Percentiles rank a stretch among this genome's conserved stretches.
Conservation (phyloP, 768 basidiomycete species). For the Tulasnella sp. region DNA sequence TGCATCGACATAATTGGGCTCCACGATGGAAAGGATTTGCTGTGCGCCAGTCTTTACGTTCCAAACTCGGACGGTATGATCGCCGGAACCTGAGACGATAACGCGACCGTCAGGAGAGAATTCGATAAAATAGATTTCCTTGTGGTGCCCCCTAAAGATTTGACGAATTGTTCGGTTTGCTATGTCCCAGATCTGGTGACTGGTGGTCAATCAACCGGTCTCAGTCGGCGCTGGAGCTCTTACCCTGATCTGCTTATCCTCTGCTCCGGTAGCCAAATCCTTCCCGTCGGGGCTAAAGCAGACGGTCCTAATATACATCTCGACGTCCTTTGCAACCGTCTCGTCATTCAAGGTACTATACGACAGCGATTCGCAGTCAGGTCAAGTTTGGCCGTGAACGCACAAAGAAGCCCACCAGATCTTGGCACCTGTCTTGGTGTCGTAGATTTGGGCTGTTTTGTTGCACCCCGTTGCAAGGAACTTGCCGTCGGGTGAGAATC, state of each 20-base stretch:
- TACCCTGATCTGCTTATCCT: constrained; percentile 90
- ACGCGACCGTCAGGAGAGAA: constrained; percentile 85
- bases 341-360: constrained; percentile 64
- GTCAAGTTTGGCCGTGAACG: constrained; percentile 34
- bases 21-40: constrained; percentile 54
- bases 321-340: constrained; percentile 68
- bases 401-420: constrained; percentile 65
- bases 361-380: neutral
- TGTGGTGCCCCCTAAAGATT: constrained; percentile 84
- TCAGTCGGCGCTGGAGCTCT: constrained; percentile 40
- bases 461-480: constrained; percentile 95
- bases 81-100: constrained; percentile 89
- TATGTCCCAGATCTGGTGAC: constrained; percentile 86
- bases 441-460: constrained; percentile 92
- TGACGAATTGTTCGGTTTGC: constrained; percentile 74
- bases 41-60: constrained; percentile 55
- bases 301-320: constrained; percentile 87
- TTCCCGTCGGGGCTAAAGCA: constrained; percentile 77
- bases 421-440: constrained; percentile 82
- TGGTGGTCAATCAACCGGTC: neutral
- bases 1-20: constrained; percentile 62
- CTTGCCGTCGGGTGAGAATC: constrained; percentile 93
- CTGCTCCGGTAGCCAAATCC: constrained; percentile 77
- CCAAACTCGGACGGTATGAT: constrained; percentile 65
- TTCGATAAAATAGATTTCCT: constrained; percentile 93